Base-by-base conservation (phyloP, 2,329 filamentous ascomycete genomes). In the Drechslera avenae region DNA sequence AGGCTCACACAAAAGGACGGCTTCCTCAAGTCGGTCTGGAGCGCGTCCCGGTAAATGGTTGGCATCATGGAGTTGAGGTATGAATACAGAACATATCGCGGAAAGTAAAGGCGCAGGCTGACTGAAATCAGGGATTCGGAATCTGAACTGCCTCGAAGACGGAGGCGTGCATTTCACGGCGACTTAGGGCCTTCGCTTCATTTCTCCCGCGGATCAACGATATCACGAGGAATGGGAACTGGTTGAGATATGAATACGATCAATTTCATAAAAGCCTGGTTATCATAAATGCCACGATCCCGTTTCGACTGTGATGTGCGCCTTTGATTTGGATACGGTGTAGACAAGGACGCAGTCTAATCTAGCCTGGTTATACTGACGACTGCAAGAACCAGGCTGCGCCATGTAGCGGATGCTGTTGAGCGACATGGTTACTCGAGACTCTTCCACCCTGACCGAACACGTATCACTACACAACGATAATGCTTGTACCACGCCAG, bases 1-100 rank as follows among this genome's bases (percentile, higher is more conserved):
- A 84, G 94, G 75, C 85, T 99, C 74, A 84, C 92, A 68, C 94
- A 99, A 86, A 87, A 90, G 69, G 95, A 99, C 78, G 94, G 94
- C 66, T 89, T 96, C 80, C 79, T 99, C 79, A 97, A 97, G 90
- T 89, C 80, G 77, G 94, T 99, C 77, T 99, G 94, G 94, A 90
- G 85, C 81, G 89, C 86, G 64, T 79, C 75, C 71, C 75, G 82
- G 71, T 84, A 85, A 70, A 71, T 41, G 65, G 47, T 46, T 62
- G 49, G 57, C 26, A 56, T 52, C 14, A 58, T 50, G 60, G 75
- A 76, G 63, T 64, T 63, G 62, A 65, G 60, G 65, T 67, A 65
- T 47, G 62, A 34, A 33, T 14, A 16, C 10, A 30, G 33, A 19
- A 33, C 10, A 28, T 12, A 4, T 28, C 13, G 10, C 12, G 8